These are phyloP conservation scores for Ascochyta pisi DNA, from an alignment of 2,329 filamentous ascomycete species.

Conservation along the genomic window DNA sequence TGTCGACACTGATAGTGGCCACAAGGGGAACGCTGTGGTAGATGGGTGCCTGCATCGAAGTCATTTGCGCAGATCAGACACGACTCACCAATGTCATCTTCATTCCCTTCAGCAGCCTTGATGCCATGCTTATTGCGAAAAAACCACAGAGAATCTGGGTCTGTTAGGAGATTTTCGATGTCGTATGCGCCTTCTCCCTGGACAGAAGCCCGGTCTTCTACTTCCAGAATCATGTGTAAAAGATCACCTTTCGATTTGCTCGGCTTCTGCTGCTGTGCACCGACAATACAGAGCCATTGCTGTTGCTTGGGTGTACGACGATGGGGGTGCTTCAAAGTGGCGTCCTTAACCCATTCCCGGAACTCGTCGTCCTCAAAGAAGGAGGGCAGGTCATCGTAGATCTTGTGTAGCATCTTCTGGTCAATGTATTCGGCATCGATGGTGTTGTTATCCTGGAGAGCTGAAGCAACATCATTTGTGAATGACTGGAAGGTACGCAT, in stretches of 20 bases:
- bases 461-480: slow-evolving; percentile 1
- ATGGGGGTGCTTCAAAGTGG: slow-evolving; percentile 10
- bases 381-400: slow-evolving; percentile 2
- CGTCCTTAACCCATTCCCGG: slow-evolving; percentile 11
- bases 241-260: neutral
- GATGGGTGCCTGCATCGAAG: neutral
- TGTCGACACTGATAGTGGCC: slow-evolving; percentile 2
- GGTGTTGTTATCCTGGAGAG: neutral
- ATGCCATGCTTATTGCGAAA: slow-evolving; percentile 5
- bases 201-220: neutral
- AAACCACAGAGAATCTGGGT: slow-evolving; percentile 4
- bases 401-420: neutral
- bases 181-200: neutral
- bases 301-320: slow-evolving; percentile 10
- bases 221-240: neutral
- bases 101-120: neutral
- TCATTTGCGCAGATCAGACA: slow-evolving; percentile 8
- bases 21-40: slow-evolving; percentile 1
- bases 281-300: slow-evolving; percentile 9
- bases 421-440: neutral
- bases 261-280: neutral
- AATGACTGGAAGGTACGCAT: slow-evolving; percentile 13
- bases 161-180: slow-evolving; percentile 1
- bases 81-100: neutral
- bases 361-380: neutral